Percentiles rank a stretch among this genome's conserved stretches.
These are phyloP conservation scores for Rhododendron molle DNA, from an alignment of 148 eudicot species.

Conservation along the genomic window DNA sequence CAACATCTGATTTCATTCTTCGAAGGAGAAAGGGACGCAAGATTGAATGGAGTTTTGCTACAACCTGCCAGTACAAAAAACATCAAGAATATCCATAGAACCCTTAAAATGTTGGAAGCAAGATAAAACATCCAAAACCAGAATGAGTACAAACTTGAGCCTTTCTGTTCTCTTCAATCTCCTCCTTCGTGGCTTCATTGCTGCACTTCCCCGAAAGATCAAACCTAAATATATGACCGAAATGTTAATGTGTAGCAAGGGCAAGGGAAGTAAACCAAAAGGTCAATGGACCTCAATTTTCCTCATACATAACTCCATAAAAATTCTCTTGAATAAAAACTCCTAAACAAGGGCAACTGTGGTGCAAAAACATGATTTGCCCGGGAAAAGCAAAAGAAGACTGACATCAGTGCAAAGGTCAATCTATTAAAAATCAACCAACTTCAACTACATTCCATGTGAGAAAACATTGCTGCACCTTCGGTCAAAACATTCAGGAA, in stretches of 20 bases:
- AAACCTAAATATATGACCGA: conserved; percentile 46
- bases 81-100: not conserved
- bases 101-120: not conserved
- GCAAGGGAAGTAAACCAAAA: conserved; percentile 3
- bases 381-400: not conserved
- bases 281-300: not conserved
- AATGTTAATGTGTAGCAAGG: not conserved
- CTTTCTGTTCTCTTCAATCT: conserved; percentile 72
- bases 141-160: conserved; percentile 45
- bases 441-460: not conserved
- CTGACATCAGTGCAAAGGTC: not conserved
- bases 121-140: not conserved
- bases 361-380: not conserved
- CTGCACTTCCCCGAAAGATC: conserved; percentile 75
- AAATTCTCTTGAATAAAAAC: not conserved
- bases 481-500: not conserved
- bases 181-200: conserved; percentile 64
- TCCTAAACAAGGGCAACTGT: not conserved
- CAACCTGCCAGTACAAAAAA: conserved; percentile 49
- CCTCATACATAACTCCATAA: not conserved
- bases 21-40: conserved; percentile 94
- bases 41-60: conserved; percentile 88
- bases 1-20: conserved; percentile 90
- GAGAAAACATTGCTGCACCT: not conserved
- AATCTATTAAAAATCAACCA: not conserved